Base-by-base conservation (phyloP, 2,329 filamentous ascomycete species). In the Triangularia verruculosa region DNA sequence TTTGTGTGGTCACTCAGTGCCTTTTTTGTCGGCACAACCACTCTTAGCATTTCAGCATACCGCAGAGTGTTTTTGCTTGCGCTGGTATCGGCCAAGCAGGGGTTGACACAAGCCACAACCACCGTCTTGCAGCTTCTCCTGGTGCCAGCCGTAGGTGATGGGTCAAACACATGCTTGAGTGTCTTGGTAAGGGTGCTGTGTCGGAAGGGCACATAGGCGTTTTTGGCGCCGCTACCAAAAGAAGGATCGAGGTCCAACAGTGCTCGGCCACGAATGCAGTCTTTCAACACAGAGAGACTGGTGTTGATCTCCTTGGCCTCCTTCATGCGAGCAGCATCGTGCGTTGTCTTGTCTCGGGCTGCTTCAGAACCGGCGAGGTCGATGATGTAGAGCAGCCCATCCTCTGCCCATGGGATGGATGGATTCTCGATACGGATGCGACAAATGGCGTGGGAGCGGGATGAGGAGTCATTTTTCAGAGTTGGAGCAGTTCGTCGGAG, bases 331-430 rank as follows among this genome's bases (percentile, higher is more conserved):
- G 78, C 76, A 1, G 75, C 70, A 2, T 74, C 74, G 68, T 83
- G 79, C 3, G 66, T 66, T 0, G 70, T 69, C 1, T 76, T 70
- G 66, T 83, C 80, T 8, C 79, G 77, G 1, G 80, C 79, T 0
- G 74, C 75, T 65, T 84, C 82, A 7, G 80, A 82, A 0, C 81
- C 81, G 0, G 80, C 80, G 0, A 83, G 74, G 64, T 82, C 81
- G 57, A 83, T 70, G 1, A 83, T 74, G 67, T 79, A 82, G 3
- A 83, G 67, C 0, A 79, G 66, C 1, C 81, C 81, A 25, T 80
- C 78, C 15, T 76, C 73, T 2, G 70, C 70, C 1, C 67, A 64
- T 0, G 68, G 67, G 0, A 71, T 53, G 0, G 67, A 55, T 0
- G 71, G 70, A 43, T 78, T 74, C 62, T 74, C 70, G 62, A 82